These are phyloP conservation scores for Diplodia sapinea DNA, from an alignment of 2,329 filamentous ascomycete genomes.

Conservation along the genomic window DNA sequence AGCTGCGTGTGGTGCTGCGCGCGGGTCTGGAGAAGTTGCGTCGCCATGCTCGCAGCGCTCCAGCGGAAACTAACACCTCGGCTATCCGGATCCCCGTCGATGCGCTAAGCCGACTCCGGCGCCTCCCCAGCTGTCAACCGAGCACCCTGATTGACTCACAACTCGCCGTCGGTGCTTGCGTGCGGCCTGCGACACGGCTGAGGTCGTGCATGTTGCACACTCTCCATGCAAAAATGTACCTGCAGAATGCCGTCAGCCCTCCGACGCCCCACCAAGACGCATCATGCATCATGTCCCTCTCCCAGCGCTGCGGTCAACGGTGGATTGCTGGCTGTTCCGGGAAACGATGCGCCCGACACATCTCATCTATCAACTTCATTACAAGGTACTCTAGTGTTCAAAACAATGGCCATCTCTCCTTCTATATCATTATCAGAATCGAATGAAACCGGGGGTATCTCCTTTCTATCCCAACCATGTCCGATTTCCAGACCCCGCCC, in stretches of 20 bases:
- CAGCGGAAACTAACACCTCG: slow-evolving; percentile 30
- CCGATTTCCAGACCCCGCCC: slow-evolving; percentile 1
- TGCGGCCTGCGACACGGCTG: neutral
- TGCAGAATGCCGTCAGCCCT: slow-evolving; percentile 10
- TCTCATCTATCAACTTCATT: neutral
- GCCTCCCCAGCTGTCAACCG: neutral
- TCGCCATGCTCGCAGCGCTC: neutral
- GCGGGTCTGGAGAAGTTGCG: neutral
- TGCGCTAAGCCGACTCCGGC: slow-evolving; percentile 27
- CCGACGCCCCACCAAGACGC: neutral
- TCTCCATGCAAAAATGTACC: neutral
- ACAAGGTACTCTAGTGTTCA: neutral
- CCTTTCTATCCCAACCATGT: neutral
- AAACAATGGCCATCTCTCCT: neutral
- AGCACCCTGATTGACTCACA: slow-evolving; percentile 9
- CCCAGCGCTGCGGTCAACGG: neutral
- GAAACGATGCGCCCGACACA: neutral
- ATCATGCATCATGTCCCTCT: neutral
- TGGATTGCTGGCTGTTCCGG: neutral
- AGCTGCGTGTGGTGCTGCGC: neutral
- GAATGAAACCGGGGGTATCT: slow-evolving; percentile 23
- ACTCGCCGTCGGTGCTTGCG: slow-evolving; percentile 1
- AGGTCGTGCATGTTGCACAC: neutral
- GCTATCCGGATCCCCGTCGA: slow-evolving; percentile 18
- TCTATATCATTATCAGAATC: slow-evolving; percentile 11